Percentiles rank a stretch among this genome's conserved stretches.
phyloP scores from a whole-genome alignment of 768 basidiomycete genomes.

The Tylopilus rubrobrunneus region DNA sequence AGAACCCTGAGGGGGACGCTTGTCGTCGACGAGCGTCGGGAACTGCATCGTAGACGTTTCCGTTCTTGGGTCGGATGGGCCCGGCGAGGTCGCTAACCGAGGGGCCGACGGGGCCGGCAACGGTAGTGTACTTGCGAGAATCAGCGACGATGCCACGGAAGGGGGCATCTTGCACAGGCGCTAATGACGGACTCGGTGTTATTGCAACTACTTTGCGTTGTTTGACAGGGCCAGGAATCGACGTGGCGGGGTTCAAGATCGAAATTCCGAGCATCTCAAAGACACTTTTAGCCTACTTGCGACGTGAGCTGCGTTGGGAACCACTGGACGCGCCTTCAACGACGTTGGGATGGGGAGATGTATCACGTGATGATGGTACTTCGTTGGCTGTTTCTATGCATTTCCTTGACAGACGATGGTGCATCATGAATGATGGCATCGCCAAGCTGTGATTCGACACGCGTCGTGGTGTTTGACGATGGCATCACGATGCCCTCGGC shows the following conservation, averaged over 20 bases:
- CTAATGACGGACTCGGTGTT: constrained; percentile 23
- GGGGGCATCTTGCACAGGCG: constrained; percentile 9
- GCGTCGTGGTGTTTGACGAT: background rate
- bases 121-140: constrained; percentile 13
- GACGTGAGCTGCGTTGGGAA: constrained; percentile 21
- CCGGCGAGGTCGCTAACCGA: constrained; percentile 25
- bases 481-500: constrained; percentile 19
- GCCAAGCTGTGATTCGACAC: background rate
- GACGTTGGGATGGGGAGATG: constrained; percentile 16
- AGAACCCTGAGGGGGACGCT: constrained; percentile 50
- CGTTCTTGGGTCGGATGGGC: constrained; percentile 19
- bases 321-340: constrained; percentile 13
- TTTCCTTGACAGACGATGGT: constrained; percentile 2
- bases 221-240: constrained; percentile 25
- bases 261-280: constrained; percentile 72
- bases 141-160: constrained; percentile 20
- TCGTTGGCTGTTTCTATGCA: constrained; percentile 9
- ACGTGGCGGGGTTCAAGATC: constrained; percentile 48
- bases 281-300: constrained; percentile 56
- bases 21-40: constrained; percentile 25
- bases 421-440: background rate
- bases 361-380: constrained; percentile 11
- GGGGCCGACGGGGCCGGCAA: constrained; percentile 22
- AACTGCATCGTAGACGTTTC: constrained; percentile 29
- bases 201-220: constrained; percentile 19